Evolutionary conservation across 495 filamentous ascomycete genomes (phyloP).

Genomic region (Astrothelium macrocarpum): DNA sequence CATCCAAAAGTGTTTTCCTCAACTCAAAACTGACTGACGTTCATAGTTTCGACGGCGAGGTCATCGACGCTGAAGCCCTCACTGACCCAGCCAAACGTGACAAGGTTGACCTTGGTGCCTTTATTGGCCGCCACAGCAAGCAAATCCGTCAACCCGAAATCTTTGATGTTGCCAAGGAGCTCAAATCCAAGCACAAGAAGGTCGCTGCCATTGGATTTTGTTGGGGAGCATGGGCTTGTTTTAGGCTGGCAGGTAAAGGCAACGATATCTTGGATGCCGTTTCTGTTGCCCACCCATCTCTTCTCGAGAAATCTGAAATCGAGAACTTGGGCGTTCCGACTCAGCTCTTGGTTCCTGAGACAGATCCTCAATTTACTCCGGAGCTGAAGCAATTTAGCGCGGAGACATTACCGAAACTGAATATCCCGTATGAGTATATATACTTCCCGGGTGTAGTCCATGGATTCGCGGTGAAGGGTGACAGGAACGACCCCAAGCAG

Average conservation of each 20-base stretch:
- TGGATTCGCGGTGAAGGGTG: slow-evolving; percentile 39
- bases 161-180: slow-evolving; percentile 36
- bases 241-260: slow-evolving; percentile 39
- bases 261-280: slow-evolving; percentile 43
- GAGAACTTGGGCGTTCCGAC: slow-evolving; percentile 42
- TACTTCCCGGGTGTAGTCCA: slow-evolving; percentile 47
- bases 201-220: slow-evolving; percentile 51
- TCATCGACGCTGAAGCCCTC: slow-evolving; percentile 27
- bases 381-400: slow-evolving; percentile 45
- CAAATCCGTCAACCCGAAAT: slow-evolving; percentile 45
- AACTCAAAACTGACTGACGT: background rate
- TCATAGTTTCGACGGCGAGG: slow-evolving; percentile 19
- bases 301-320: slow-evolving; percentile 41
- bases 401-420: slow-evolving; percentile 32
- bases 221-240: slow-evolving; percentile 50
- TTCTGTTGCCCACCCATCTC: slow-evolving; percentile 44
- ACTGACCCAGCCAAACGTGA: slow-evolving; percentile 25
- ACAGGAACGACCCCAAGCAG: slow-evolving; percentile 35
- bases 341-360: slow-evolving; percentile 50
- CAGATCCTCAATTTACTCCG: slow-evolving; percentile 36
- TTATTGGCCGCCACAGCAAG: slow-evolving; percentile 33
- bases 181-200: slow-evolving; percentile 31
- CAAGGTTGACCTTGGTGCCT: slow-evolving; percentile 35
- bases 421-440: slow-evolving; percentile 48
- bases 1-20: background rate